Percentiles rank a stretch among this genome's conserved stretches.
Conservation (phyloP, 352 stramenopile genomes). For the Globisporangium mamillatum region DNA sequence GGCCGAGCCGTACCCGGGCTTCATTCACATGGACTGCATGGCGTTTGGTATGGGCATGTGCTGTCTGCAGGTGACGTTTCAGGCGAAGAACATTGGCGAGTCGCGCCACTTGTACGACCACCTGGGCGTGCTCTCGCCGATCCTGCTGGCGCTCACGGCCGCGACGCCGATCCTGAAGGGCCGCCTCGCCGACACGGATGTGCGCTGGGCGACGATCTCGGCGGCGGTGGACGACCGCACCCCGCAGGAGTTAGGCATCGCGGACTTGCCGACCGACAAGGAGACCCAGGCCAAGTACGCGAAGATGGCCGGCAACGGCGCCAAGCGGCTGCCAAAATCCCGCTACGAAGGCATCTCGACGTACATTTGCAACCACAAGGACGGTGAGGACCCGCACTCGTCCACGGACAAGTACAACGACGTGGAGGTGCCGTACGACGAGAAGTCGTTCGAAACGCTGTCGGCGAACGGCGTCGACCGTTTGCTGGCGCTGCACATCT, state of each 20-base stretch:
- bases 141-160: constrained; percentile 98
- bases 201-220: constrained; percentile 97
- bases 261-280: constrained; percentile 32
- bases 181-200: constrained; percentile 88
- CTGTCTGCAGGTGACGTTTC: constrained; percentile 99
- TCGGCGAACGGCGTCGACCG: constrained; percentile 92
- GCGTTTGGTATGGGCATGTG: constrained; percentile 99
- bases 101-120: constrained; percentile 99
- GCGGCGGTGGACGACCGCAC: constrained; percentile 95
- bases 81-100: constrained; percentile 97
- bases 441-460: constrained; percentile 91
- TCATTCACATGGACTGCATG: constrained; percentile 99
- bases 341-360: constrained; percentile 91
- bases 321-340: constrained; percentile 94
- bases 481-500: constrained; percentile 96
- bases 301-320: constrained; percentile 91
- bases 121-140: constrained; percentile 97
- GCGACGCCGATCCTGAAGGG: constrained; percentile 98
- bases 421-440: constrained; percentile 94
- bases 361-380: constrained; percentile 90
- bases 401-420: constrained; percentile 91
- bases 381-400: constrained; percentile 70
- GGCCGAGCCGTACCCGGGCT: constrained; percentile 76
- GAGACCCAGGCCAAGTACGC: constrained; percentile 74
- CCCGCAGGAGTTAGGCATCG: constrained; percentile 70